Percentiles rank a stretch among this genome's conserved stretches.
Evolutionary conservation across 345 rosid species (phyloP).

Genomic region (Acer yangbiense): DNA sequence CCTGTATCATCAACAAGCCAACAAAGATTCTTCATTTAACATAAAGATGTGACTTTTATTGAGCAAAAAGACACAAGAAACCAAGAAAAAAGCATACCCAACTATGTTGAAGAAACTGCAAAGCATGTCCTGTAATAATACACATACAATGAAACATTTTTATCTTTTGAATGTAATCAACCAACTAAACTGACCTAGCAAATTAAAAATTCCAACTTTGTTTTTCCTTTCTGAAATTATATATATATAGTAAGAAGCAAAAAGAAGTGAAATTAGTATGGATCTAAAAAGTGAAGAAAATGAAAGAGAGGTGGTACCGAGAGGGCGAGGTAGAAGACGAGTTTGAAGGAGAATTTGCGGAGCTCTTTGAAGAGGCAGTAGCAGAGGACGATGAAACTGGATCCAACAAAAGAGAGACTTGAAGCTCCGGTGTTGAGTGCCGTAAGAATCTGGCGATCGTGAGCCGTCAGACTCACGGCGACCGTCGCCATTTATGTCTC

Average conservation of each 20-base stretch:
- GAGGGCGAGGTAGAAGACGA: constrained; percentile 93
- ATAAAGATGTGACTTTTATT: neutral
- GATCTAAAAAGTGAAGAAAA: neutral
- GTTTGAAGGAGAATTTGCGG: constrained; percentile 97
- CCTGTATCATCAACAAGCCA: constrained; percentile 42
- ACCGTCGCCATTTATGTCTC: constrained; percentile 29
- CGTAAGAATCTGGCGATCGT: constrained; percentile 57
- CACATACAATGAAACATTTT: neutral
- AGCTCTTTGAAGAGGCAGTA: constrained; percentile 90
- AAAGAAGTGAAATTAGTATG: neutral
- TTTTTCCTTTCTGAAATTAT: too few species aligned
- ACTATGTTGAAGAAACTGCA: constrained; percentile 93
- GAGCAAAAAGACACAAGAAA: neutral
- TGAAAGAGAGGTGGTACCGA: constrained; percentile 47
- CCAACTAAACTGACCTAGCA: too few species aligned
- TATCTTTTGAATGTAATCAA: too few species aligned
- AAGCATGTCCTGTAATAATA: constrained; percentile 79
- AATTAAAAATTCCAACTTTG: too few species aligned
- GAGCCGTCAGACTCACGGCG: constrained; percentile 47
- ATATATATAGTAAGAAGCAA: neutral
- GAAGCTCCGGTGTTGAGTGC: constrained; percentile 77
- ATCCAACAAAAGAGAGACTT: constrained; percentile 79
- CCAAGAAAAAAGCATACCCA: constrained; percentile 51
- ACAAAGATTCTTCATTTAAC: neutral
- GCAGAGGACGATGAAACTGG: constrained; percentile 88